phyloP scores from a whole-genome alignment of 805 yeast genomes.

The Ogataea corticis region DNA sequence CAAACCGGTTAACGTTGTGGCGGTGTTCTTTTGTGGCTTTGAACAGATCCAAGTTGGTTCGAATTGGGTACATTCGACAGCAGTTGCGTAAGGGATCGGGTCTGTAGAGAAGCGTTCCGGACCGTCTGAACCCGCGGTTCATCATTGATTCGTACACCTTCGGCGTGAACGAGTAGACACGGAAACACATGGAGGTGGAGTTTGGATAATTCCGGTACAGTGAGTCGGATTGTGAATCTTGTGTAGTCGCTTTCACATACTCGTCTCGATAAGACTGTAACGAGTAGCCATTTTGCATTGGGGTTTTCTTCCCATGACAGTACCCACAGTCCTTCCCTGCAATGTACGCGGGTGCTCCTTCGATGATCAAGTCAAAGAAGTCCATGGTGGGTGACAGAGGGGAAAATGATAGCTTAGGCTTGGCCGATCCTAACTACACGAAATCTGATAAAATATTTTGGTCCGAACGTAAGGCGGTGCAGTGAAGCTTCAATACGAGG shows the following conservation, averaged over 20 bases:
- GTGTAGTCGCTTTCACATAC: slow-evolving; percentile 7
- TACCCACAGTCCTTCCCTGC: slow-evolving; percentile 66
- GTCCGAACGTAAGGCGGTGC: too few species aligned
- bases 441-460: neutral
- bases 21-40: slow-evolving; percentile 65
- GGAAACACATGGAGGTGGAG: slow-evolving; percentile 28
- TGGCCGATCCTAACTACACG: too few species aligned
- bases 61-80: slow-evolving; percentile 76
- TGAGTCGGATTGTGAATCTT: neutral
- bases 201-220: slow-evolving; percentile 23
- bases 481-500: neutral
- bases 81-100: slow-evolving; percentile 73
- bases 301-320: slow-evolving; percentile 50
- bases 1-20: slow-evolving; percentile 62
- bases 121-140: slow-evolving; percentile 75
- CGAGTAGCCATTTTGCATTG: slow-evolving; percentile 37
- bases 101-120: slow-evolving; percentile 59
- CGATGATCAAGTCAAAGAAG: slow-evolving; percentile 18
- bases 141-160: slow-evolving; percentile 63
- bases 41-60: slow-evolving; percentile 53
- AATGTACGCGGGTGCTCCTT: slow-evolving; percentile 33
- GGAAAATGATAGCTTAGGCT: too few species aligned
- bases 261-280: slow-evolving; percentile 33
- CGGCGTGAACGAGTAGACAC: slow-evolving; percentile 33
- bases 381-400: too few species aligned